Evolutionary conservation across 768 basidiomycete genomes (phyloP).

Genomic region (Termitomyces sp.): DNA sequence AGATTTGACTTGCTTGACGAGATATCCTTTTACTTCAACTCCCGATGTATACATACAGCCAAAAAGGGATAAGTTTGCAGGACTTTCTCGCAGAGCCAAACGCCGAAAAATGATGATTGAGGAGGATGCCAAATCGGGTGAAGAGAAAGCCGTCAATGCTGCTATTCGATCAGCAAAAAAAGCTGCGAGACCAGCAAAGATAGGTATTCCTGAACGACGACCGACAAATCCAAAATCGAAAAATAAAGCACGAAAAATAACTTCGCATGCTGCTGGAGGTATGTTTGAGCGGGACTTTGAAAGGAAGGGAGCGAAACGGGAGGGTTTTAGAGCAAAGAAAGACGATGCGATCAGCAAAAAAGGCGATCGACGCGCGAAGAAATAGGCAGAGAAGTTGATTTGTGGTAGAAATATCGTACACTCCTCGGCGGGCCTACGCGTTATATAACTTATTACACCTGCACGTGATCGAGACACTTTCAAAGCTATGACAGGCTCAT

Average conservation of each 20-base stretch:
- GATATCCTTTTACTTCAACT: not conserved
- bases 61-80: constrained; percentile 74
- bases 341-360: constrained; percentile 55
- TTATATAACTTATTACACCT: not conserved
- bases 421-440: no score
- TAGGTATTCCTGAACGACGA: constrained; percentile 48
- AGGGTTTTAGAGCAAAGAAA: constrained; percentile 66
- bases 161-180: constrained; percentile 90
- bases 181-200: constrained; percentile 67
- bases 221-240: constrained; percentile 27
- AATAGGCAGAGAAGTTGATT: constrained; percentile 3
- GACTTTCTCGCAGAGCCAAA: constrained; percentile 84
- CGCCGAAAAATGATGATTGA: constrained; percentile 85
- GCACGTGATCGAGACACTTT: not conserved
- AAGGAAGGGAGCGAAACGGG: constrained; percentile 35
- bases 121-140: constrained; percentile 64
- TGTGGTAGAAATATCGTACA: no score
- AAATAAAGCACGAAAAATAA: constrained; percentile 32
- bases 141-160: constrained; percentile 53
- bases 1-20: constrained; percentile 1
- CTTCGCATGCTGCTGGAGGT: constrained; percentile 27
- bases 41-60: constrained; percentile 45
- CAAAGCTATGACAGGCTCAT: constrained; percentile 34
- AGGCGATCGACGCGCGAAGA: constrained; percentile 31
- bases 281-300: constrained; percentile 63